Conservation (phyloP, 305 asterid genomes). For the Fraxinus xanthoxyloides region DNA sequence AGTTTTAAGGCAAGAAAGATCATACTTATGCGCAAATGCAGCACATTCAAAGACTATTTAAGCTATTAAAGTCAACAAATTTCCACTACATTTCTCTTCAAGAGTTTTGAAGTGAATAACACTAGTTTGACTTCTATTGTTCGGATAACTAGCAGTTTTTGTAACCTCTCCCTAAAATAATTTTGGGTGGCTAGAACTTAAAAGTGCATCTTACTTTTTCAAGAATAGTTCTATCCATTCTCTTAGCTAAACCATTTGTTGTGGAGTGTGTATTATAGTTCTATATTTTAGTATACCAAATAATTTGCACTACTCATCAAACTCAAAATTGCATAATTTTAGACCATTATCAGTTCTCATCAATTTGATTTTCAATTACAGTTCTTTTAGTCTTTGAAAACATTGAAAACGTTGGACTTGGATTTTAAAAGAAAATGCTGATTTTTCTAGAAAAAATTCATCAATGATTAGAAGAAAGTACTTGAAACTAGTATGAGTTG, state of each 20-base stretch:
- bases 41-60: not conserved
- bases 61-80: not conserved
- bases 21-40: not conserved
- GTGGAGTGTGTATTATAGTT: not conserved
- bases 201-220: not conserved
- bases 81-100: not conserved
- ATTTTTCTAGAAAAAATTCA: not conserved
- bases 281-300: too few species aligned
- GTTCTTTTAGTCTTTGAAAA: not conserved
- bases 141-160: not conserved
- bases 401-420: not conserved
- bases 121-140: not conserved
- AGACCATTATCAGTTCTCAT: too few species aligned
- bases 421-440: not conserved
- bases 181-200: not conserved
- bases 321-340: not conserved
- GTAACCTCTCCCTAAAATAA: not conserved
- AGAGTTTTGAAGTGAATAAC: not conserved
- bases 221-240: not conserved
- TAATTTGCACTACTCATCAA: not conserved
- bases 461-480: not conserved
- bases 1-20: not conserved
- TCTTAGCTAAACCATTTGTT: not conserved
- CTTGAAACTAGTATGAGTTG: not conserved
- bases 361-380: not conserved